A percentile compares a stretch with the other conserved stretches of the same genome.
These are phyloP conservation scores for Porcisia deanei DNA, from an alignment of 208 protist genomes.

Conservation along the genomic window DNA sequence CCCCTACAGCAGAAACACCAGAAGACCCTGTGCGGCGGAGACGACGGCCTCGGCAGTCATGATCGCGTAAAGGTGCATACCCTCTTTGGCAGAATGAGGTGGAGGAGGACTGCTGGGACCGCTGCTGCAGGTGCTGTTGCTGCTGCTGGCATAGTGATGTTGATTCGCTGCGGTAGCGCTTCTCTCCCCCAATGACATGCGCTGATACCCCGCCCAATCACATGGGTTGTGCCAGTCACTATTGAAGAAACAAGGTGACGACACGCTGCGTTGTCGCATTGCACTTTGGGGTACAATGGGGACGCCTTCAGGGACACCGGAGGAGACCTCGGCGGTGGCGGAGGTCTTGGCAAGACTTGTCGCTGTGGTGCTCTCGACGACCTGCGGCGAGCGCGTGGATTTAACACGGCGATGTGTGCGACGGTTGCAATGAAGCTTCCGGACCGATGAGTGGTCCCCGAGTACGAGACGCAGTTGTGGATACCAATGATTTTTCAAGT, in stretches of 20 bases:
- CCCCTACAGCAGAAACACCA: conserved; percentile 24
- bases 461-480: conserved; percentile 37
- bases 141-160: background rate
- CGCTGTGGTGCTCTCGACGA: background rate
- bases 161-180: background rate
- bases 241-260: conserved; percentile 15
- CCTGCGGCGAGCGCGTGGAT: background rate
- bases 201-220: background rate
- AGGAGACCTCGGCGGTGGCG: background rate
- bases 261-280: conserved; percentile 11
- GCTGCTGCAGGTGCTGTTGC: conserved; percentile 10
- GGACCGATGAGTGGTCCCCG: conserved; percentile 25
- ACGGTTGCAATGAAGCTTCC: background rate
- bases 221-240: background rate
- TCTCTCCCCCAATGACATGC: background rate
- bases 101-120: background rate
- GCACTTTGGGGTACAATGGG: too few relatives aligned
- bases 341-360: background rate
- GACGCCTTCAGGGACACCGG: background rate
- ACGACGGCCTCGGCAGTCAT: conserved; percentile 31
- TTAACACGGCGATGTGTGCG: conserved; percentile 1
- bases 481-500: conserved; percentile 38
- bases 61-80: background rate
- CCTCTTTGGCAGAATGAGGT: background rate
- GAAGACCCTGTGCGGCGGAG: conserved; percentile 20